These are phyloP conservation scores for Fraxinus excelsior DNA, from an alignment of 257 asterid species.

Conservation along the genomic window DNA sequence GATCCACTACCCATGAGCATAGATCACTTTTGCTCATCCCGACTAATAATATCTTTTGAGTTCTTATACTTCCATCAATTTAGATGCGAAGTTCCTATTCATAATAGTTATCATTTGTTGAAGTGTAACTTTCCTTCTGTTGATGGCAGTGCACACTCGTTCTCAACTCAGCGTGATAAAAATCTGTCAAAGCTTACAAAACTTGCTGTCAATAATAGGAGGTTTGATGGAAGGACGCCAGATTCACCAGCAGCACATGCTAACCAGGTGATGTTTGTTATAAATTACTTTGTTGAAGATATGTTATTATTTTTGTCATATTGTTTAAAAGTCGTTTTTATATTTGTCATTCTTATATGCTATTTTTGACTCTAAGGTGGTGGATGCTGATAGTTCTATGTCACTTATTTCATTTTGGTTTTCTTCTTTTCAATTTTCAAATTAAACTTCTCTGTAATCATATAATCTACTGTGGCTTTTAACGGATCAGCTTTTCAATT, in stretches of 20 bases:
- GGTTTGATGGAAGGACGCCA: conserved; percentile 80
- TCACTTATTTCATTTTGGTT: background rate
- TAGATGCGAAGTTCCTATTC: conserved; percentile 11
- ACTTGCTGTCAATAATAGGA: conserved; percentile 75
- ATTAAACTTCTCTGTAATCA: conserved; percentile 20
- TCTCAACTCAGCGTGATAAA: conserved; percentile 73
- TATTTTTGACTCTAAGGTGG: conserved; percentile 9
- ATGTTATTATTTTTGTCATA: conserved; percentile 1
- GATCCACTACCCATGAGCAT: background rate
- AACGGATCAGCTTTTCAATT: conserved; percentile 6
- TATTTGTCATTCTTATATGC: background rate
- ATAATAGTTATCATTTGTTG: conserved; percentile 1
- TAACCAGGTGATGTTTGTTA: conserved; percentile 65
- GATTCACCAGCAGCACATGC: conserved; percentile 83
- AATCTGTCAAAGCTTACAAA: conserved; percentile 67
- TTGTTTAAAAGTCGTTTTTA: background rate
- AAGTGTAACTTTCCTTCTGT: conserved; percentile 14
- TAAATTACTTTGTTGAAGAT: background rate
- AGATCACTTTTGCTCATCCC: conserved; percentile 1
- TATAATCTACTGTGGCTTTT: conserved; percentile 17
- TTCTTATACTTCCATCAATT: conserved; percentile 11
- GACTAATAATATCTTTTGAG: conserved; percentile 1
- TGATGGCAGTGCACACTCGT: conserved; percentile 80
- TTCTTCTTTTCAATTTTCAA: conserved; percentile 4
- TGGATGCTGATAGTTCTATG: background rate